These are phyloP conservation scores for Medicago lupulina DNA, from an alignment of 306 rosid species.

Conservation along the genomic window DNA sequence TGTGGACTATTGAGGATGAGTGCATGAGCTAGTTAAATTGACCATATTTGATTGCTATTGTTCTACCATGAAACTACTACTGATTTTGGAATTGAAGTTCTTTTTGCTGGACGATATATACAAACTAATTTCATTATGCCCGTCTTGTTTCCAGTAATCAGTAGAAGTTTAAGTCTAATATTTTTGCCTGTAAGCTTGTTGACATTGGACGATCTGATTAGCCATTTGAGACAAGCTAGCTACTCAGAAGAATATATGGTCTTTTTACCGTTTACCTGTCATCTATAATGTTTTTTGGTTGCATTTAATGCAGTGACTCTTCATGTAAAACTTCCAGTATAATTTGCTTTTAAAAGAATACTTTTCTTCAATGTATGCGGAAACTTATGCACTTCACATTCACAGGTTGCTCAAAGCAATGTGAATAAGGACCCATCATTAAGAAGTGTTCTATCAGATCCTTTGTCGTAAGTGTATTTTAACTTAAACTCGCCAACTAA, in stretches of 20 bases:
- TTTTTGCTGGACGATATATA: conserved; percentile 2
- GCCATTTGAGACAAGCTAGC: conserved; percentile 38
- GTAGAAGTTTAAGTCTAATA: conserved; percentile 20
- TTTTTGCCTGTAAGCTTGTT: conserved; percentile 35
- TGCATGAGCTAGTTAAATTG: conserved; percentile 11
- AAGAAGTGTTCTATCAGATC: conserved; percentile 93
- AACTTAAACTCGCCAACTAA: conserved; percentile 24
- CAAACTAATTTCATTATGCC: conserved; percentile 15
- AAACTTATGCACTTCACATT: conserved; percentile 38
- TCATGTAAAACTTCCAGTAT: conserved; percentile 25
- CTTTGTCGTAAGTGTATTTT: conserved; percentile 79
- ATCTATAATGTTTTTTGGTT: conserved; percentile 14
- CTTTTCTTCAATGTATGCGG: conserved; percentile 25
- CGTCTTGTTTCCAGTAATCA: conserved; percentile 24
- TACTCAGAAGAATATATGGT: conserved; percentile 30
- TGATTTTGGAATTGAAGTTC: not conserved
- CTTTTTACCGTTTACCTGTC: conserved; percentile 15
- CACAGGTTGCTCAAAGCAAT: conserved; percentile 67
- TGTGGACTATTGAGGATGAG: conserved; percentile 17
- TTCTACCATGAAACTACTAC: conserved; percentile 16
- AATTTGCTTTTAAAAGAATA: conserved; percentile 12
- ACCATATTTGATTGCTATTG: not conserved
- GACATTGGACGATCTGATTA: conserved; percentile 29
- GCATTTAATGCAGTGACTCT: not conserved
- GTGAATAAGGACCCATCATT: conserved; percentile 77